Percentiles rank a stretch among this genome's conserved stretches.
Evolutionary conservation across 768 basidiomycete species (phyloP).

Genomic region (Leccinum fibrillosum): DNA sequence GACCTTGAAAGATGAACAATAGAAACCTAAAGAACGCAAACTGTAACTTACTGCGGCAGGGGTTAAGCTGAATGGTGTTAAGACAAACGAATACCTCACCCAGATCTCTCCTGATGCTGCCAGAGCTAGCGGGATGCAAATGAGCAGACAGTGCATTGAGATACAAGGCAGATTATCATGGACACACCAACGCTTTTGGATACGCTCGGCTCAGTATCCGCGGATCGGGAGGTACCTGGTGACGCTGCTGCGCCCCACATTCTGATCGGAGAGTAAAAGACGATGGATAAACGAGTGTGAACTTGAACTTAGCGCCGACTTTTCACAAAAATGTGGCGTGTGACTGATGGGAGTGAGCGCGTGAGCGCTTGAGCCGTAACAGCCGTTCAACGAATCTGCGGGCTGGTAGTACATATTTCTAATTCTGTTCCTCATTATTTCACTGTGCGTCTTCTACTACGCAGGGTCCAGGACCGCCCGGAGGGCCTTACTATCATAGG

Average conservation of each 20-base stretch:
- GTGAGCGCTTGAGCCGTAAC: not conserved
- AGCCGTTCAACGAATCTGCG: too few relatives aligned
- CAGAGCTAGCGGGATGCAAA: conserved; percentile 53
- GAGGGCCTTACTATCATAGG: too few relatives aligned
- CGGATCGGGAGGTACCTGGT: conserved; percentile 77
- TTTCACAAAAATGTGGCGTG: conserved; percentile 6
- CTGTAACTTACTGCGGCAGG: conserved; percentile 66
- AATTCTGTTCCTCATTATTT: too few relatives aligned
- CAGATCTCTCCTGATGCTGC: conserved; percentile 95
- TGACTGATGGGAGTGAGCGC: conserved; percentile 16
- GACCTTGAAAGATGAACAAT: conserved; percentile 37
- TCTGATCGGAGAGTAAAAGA: conserved; percentile 5
- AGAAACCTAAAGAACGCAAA: conserved; percentile 27
- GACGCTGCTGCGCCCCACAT: conserved; percentile 85
- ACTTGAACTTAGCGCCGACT: not conserved
- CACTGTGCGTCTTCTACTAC: too few relatives aligned
- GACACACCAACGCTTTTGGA: conserved; percentile 87
- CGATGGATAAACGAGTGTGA: conserved; percentile 1
- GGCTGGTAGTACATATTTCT: too few relatives aligned
- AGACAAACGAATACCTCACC: conserved; percentile 97
- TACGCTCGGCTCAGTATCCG: conserved; percentile 82
- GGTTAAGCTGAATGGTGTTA: conserved; percentile 64
- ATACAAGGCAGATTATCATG: not conserved
- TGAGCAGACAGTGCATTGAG: not conserved
- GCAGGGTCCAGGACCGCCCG: too few relatives aligned